These are phyloP conservation scores for Phytopythium boreale DNA, from an alignment of 352 stramenopile species.

Conservation along the genomic window DNA sequence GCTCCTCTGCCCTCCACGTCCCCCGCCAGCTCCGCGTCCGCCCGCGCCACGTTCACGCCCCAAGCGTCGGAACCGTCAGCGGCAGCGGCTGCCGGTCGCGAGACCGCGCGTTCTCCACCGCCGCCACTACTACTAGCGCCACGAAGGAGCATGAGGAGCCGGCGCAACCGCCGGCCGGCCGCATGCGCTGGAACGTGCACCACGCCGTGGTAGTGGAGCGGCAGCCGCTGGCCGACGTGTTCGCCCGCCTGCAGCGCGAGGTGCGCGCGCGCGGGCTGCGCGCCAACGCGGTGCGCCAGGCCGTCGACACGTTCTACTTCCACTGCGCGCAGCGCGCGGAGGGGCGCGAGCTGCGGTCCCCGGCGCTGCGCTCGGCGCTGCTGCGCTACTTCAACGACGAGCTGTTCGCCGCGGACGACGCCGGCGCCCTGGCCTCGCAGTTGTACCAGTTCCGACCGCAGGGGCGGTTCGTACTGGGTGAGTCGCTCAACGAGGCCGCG, in stretches of 20 bases:
- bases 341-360: conserved; percentile 18
- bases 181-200: conserved; percentile 42
- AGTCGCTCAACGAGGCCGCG: conserved; percentile 60
- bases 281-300: conserved; percentile 28
- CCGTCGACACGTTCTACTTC: conserved; percentile 76
- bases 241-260: conserved; percentile 43
- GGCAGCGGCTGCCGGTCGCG: no score
- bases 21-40: no score
- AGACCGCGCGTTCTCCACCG: no score
- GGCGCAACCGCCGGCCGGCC: not conserved
- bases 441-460: conserved; percentile 2
- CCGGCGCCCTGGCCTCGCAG: not conserved
- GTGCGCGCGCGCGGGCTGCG: conserved; percentile 30
- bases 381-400: conserved; percentile 50
- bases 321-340: conserved; percentile 56
- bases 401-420: conserved; percentile 28
- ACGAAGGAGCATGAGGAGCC: no score
- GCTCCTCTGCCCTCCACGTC: no score
- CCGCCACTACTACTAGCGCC: no score
- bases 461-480: conserved; percentile 32
- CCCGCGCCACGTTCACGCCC: no score
- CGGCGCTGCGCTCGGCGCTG: conserved; percentile 26
- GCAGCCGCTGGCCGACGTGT: conserved; percentile 47
- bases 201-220: conserved; percentile 40
- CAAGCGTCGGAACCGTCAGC: no score